Conservation (phyloP, 1,284 basidiomycete species). For the Puccinia triticina region DNA sequence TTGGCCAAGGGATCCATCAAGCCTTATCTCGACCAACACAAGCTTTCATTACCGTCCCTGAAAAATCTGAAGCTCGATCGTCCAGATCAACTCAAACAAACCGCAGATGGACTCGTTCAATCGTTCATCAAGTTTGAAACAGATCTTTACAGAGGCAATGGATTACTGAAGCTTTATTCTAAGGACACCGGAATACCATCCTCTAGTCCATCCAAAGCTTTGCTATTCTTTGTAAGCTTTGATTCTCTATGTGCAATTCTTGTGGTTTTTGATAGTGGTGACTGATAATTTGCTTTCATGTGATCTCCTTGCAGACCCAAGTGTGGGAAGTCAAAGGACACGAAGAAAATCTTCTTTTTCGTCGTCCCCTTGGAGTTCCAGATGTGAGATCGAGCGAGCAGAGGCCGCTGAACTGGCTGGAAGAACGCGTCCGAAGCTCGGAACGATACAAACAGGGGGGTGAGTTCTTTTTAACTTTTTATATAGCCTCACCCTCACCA, state of each 20-base stretch:
- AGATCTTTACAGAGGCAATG: constrained; percentile 29
- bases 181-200: neutral
- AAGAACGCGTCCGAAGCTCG: constrained; percentile 7
- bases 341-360: constrained; percentile 22
- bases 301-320: constrained; percentile 16
- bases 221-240: constrained; percentile 26
- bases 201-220: constrained; percentile 5
- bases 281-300: neutral
- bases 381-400: neutral
- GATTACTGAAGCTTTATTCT: constrained; percentile 4
- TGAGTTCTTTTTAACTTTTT: neutral
- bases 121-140: constrained; percentile 41
- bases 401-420: constrained; percentile 18
- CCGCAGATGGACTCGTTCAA: neutral
- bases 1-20: constrained; percentile 34
- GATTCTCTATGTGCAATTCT: neutral
- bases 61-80: constrained; percentile 26
- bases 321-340: constrained; percentile 48
- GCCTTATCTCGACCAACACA: constrained; percentile 23
- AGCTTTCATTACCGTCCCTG: constrained; percentile 12
- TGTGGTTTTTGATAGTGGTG: neutral
- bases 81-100: neutral
- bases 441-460: constrained; percentile 17
- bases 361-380: constrained; percentile 31
- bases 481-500: neutral